A percentile compares a stretch with the other conserved stretches of the same genome.
These are phyloP conservation scores for Camelina sativa DNA, from an alignment of 345 rosid species.

Conservation along the genomic window DNA sequence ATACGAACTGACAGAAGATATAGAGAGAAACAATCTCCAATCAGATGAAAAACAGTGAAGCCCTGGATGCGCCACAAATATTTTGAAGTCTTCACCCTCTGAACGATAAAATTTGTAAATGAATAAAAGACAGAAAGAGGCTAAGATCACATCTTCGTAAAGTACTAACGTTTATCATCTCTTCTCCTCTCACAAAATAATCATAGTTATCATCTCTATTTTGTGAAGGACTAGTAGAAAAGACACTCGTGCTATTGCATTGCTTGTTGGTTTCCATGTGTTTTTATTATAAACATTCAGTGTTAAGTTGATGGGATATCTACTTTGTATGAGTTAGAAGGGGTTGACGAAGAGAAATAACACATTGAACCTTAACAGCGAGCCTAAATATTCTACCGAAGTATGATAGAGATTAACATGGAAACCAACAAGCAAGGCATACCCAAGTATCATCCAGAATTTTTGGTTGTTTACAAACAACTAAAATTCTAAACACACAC, in stretches of 20 bases:
- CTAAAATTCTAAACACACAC: conserved; percentile 1
- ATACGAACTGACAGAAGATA: conserved; percentile 12
- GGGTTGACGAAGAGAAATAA: neutral
- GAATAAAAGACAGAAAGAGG: neutral
- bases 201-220: neutral
- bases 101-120: conserved; percentile 6
- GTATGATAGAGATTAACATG: conserved; percentile 19
- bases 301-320: neutral
- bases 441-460: conserved; percentile 4
- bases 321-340: neutral
- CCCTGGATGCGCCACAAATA: conserved; percentile 7
- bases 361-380: neutral
- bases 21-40: neutral
- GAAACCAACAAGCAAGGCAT: conserved; percentile 12
- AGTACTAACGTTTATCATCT: neutral
- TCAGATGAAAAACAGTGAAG: conserved; percentile 7
- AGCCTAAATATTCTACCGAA: conserved; percentile 3
- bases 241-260: neutral
- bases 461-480: conserved; percentile 12
- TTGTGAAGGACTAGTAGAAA: conserved; percentile 1
- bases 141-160: conserved; percentile 12
- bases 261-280: neutral
- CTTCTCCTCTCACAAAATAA: conserved; percentile 5
- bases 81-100: neutral
- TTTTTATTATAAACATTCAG: neutral